Evolutionary conservation across 2,329 filamentous ascomycete species (phyloP).

Genomic region (Neoascochyta sp.): DNA sequence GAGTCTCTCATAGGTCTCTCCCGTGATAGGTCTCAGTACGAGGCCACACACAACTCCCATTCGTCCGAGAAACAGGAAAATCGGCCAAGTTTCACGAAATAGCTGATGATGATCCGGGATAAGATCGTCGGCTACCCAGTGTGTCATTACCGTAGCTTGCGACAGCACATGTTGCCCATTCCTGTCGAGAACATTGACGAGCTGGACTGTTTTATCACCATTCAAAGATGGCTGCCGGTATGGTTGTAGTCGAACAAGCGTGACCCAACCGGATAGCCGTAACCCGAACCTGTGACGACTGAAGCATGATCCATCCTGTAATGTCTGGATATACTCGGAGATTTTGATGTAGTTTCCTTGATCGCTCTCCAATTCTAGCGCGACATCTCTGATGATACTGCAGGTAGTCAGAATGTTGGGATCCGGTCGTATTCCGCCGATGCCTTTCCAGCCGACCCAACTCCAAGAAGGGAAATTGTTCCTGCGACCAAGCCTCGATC

Average conservation of each 20-base stretch:
- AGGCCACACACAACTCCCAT: slow-evolving; percentile 1
- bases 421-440: background rate
- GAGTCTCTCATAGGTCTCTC: background rate
- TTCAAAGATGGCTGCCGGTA: background rate
- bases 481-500: background rate
- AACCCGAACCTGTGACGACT: background rate
- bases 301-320: background rate
- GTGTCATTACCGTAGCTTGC: slow-evolving; percentile 1
- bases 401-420: background rate
- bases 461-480: slow-evolving; percentile 2
- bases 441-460: slow-evolving; percentile 2
- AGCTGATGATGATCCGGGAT: background rate
- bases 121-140: background rate
- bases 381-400: background rate
- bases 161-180: background rate
- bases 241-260: background rate
- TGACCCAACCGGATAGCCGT: background rate
- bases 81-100: slow-evolving; percentile 1
- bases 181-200: background rate
- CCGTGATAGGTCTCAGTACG: background rate
- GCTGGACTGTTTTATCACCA: too few relatives aligned
- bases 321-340: background rate
- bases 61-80: slow-evolving; percentile 1
- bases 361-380: background rate
- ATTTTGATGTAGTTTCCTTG: background rate